Evolutionary conservation across 2,329 filamentous ascomycete species (phyloP).

Genomic region (Cordyceps farinosa): DNA sequence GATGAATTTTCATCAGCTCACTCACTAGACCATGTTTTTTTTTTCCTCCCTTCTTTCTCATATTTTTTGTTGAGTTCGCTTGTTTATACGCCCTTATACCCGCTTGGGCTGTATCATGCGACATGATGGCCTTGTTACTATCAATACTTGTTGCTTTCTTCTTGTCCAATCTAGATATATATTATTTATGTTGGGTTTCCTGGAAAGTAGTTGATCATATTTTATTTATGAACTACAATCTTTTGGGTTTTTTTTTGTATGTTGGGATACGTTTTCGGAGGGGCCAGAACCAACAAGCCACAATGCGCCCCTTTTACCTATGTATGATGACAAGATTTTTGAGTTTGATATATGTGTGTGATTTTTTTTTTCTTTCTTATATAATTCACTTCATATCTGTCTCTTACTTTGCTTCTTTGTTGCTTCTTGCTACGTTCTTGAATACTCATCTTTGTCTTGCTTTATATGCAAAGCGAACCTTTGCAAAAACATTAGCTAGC

Average conservation of each 20-base stretch:
- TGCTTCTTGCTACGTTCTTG: neutral
- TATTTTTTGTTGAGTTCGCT: neutral
- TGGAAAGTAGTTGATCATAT: neutral
- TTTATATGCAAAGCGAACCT: too few relatives aligned
- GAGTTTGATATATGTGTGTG: neutral
- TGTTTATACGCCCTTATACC: constrained; percentile 12
- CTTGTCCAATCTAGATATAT: neutral
- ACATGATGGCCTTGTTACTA: constrained; percentile 13
- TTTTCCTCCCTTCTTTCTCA: neutral
- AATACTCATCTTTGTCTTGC: too few relatives aligned
- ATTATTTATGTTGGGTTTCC: neutral
- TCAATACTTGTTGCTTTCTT: neutral
- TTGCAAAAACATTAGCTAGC: too few relatives aligned
- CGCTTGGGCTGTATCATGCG: constrained; percentile 15
- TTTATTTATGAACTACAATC: too few relatives aligned
- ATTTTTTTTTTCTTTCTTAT: neutral
- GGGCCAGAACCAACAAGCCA: neutral
- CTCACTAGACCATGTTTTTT: constrained; percentile 16
- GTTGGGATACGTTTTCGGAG: too few relatives aligned
- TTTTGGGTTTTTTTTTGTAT: neutral
- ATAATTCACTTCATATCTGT: neutral
- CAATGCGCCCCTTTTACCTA: neutral
- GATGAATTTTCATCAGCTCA: constrained; percentile 10
- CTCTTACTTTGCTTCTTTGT: neutral
- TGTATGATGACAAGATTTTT: neutral